These are phyloP conservation scores for Penicillium sumatraense DNA, from an alignment of 2,329 filamentous ascomycete genomes.

Conservation along the genomic window DNA sequence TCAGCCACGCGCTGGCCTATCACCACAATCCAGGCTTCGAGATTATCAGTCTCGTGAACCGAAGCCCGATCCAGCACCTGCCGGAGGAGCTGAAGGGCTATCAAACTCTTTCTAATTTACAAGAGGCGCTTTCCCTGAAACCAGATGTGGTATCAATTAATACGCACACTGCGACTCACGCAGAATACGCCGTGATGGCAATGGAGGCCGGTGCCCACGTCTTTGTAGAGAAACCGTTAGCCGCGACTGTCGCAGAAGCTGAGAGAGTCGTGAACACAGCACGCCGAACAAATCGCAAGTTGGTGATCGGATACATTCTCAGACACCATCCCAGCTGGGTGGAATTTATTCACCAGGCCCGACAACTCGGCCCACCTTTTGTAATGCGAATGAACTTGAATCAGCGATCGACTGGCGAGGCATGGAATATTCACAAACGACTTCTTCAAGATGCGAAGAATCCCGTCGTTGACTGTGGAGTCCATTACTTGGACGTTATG, in stretches of 20 bases:
- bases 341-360: conserved; percentile 23
- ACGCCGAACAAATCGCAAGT: conserved; percentile 14
- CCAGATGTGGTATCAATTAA: conserved; percentile 24
- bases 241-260: conserved; percentile 15
- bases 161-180: conserved; percentile 20
- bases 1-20: conserved; percentile 23
- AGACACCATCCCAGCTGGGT: conserved; percentile 24
- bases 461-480: conserved; percentile 21
- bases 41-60: conserved; percentile 18
- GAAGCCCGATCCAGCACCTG: conserved; percentile 7
- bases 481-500: conserved; percentile 26
- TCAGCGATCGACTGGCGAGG: conserved; percentile 19
- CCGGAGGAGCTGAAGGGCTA: conserved; percentile 14
- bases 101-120: conserved; percentile 2
- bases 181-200: conserved; percentile 18
- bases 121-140: conserved; percentile 13
- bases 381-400: conserved; percentile 27
- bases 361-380: conserved; percentile 22
- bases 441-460: conserved; percentile 20
- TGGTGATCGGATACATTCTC: conserved; percentile 21
- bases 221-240: conserved; percentile 22
- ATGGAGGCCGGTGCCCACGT: conserved; percentile 24
- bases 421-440: conserved; percentile 21
- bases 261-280: conserved; percentile 15
- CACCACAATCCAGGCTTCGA: conserved; percentile 19